These are phyloP conservation scores for Heracleum sosnowskyi DNA, from an alignment of 129 eudicot species.

Conservation along the genomic window DNA sequence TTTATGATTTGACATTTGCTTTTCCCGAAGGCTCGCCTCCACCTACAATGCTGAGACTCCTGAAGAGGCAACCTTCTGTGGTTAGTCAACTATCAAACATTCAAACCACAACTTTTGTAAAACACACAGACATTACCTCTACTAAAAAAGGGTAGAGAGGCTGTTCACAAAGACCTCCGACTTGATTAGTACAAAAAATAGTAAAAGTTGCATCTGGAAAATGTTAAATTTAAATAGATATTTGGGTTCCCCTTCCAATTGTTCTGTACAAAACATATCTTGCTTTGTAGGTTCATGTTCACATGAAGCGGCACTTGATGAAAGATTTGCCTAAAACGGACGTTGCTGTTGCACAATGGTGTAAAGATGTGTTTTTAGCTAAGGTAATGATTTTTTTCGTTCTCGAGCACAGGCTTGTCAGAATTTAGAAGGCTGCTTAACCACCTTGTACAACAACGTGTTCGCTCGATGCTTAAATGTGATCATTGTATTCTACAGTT, in stretches of 20 bases:
- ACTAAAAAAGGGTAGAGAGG: background rate
- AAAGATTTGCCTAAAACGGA: slow-evolving; percentile 84
- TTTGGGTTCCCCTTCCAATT: background rate
- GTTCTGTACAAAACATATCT: background rate
- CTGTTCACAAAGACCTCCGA: background rate
- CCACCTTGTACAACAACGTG: background rate
- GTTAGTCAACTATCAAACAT: slow-evolving; percentile 35
- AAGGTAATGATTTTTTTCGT: slow-evolving; percentile 41
- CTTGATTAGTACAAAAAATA: background rate
- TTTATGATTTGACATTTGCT: slow-evolving; percentile 76
- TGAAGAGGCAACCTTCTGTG: slow-evolving; percentile 81
- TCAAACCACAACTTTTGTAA: too few species aligned
- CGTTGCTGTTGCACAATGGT: slow-evolving; percentile 89
- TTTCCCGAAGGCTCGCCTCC: slow-evolving; percentile 68
- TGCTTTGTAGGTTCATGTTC: slow-evolving; percentile 71
- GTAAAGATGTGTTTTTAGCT: slow-evolving; percentile 66
- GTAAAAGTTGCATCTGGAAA: background rate
- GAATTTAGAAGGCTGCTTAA: background rate
- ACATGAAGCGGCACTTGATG: slow-evolving; percentile 74
- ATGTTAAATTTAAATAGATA: background rate
- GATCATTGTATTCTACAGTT: too few species aligned
- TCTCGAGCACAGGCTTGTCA: background rate
- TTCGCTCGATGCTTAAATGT: background rate
- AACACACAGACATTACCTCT: background rate
- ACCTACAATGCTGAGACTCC: slow-evolving; percentile 81